Evolutionary conservation across 192 early-diverging fungal genomes (phyloP).

Genomic region (Borealophlyctis nickersoniae): DNA sequence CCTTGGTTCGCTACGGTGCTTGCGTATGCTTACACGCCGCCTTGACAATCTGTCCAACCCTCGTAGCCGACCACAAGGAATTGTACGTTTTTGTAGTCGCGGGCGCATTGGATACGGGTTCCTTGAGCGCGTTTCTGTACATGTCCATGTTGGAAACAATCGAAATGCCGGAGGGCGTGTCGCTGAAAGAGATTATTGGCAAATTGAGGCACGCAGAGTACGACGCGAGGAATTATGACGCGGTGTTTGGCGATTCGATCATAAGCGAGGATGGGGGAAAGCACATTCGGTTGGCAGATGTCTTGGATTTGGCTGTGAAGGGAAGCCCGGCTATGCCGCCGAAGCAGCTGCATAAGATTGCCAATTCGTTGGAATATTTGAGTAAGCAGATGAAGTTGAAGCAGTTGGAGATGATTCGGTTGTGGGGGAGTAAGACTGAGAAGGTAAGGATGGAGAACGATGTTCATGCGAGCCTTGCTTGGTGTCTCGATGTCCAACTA

Average conservation of each 20-base stretch:
- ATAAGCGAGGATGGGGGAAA: background rate
- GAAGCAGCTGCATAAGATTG: conserved; percentile 44
- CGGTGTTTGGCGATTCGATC: conserved; percentile 16
- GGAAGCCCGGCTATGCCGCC: conserved; percentile 37
- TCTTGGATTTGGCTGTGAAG: conserved; percentile 35
- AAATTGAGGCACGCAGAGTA: conserved; percentile 17
- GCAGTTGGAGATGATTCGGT: conserved; percentile 46
- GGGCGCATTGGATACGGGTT: conserved; percentile 54
- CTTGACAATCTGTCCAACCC: conserved; percentile 34
- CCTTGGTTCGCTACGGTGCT: conserved; percentile 52
- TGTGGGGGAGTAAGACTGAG: conserved; percentile 46
- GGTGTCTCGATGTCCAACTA: too few relatives aligned
- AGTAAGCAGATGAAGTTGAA: conserved; percentile 36
- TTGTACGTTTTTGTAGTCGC: conserved; percentile 42
- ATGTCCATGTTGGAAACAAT: conserved; percentile 40
- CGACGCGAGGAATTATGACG: conserved; percentile 28
- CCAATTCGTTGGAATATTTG: conserved; percentile 54
- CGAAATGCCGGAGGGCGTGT: background rate
- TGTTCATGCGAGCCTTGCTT: too few relatives aligned
- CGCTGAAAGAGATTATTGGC: conserved; percentile 25
- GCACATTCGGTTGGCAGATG: conserved; percentile 20
- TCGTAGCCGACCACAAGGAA: conserved; percentile 30
- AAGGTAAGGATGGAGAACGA: too few relatives aligned
- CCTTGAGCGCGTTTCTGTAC: conserved; percentile 47
- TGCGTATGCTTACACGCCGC: conserved; percentile 45